A percentile compares a stretch with the other conserved stretches of the same genome.
Evolutionary conservation across 2,329 filamentous ascomycete genomes (phyloP).

Genomic region (Botrytis fabae): DNA sequence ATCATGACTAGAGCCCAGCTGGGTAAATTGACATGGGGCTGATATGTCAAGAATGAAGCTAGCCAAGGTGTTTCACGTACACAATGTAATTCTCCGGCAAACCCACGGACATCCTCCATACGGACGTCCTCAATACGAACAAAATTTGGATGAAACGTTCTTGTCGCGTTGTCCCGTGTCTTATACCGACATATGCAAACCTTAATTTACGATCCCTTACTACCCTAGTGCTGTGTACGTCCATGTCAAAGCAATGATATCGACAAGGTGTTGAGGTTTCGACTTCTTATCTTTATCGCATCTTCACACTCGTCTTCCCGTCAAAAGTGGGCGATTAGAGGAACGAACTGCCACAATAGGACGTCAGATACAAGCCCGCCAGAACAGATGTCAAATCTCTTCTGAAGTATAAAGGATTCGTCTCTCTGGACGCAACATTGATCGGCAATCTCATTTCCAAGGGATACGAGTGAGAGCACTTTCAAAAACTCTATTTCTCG

Average conservation of each 20-base stretch:
- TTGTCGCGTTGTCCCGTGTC: not conserved
- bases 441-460: not conserved
- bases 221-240: not conserved
- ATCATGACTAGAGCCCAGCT: not conserved
- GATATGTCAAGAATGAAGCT: not conserved
- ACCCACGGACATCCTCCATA: not conserved
- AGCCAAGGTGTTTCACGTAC: not conserved
- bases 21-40: not conserved
- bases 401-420: not conserved
- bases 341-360: conserved; percentile 11
- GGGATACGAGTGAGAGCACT: not conserved
- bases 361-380: not conserved
- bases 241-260: not conserved
- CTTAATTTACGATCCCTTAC: not conserved
- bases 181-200: not conserved
- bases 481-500: not conserved
- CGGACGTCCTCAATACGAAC: not conserved
- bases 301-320: not conserved
- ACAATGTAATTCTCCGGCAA: not conserved
- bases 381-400: not conserved
- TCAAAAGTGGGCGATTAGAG: conserved; percentile 14
- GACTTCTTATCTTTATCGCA: conserved; percentile 4
- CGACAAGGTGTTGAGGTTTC: conserved; percentile 2
- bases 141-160: conserved; percentile 1
- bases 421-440: not conserved